Conservation (phyloP, 768 basidiomycete species). For the Lactarius hatsudake region DNA sequence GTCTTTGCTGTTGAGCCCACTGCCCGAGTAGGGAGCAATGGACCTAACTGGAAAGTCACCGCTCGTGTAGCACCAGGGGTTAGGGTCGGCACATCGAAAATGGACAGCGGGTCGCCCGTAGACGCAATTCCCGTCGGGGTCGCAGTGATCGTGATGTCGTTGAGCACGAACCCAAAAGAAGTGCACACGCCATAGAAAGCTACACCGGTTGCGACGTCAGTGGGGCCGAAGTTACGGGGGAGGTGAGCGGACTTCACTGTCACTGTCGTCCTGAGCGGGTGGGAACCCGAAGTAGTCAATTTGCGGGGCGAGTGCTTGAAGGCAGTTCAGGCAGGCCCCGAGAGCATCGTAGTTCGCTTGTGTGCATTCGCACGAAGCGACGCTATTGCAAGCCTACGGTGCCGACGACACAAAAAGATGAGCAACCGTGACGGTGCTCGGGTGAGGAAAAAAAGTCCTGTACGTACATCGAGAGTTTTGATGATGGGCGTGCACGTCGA, state of each 20-base stretch:
- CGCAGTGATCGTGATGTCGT: background rate
- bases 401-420: no score
- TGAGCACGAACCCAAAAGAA: background rate
- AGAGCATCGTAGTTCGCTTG: conserved; percentile 5
- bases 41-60: no score
- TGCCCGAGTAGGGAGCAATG: background rate
- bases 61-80: background rate
- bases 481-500: conserved; percentile 5
- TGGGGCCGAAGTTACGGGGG: background rate
- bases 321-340: conserved; percentile 3
- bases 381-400: background rate
- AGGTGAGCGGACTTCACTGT: background rate
- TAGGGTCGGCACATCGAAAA: background rate
- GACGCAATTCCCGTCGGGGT: conserved; percentile 1
- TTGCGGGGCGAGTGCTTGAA: background rate
- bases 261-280: background rate
- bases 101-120: conserved; percentile 8
- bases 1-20: no score
- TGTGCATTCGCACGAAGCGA: conserved; percentile 8
- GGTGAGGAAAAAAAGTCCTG: background rate
- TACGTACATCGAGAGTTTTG: conserved; percentile 4
- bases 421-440: no score
- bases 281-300: no score
- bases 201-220: background rate
- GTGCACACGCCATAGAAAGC: background rate